phyloP scores from a whole-genome alignment of 305 asterid species.

The Fraxinus baroniana region DNA sequence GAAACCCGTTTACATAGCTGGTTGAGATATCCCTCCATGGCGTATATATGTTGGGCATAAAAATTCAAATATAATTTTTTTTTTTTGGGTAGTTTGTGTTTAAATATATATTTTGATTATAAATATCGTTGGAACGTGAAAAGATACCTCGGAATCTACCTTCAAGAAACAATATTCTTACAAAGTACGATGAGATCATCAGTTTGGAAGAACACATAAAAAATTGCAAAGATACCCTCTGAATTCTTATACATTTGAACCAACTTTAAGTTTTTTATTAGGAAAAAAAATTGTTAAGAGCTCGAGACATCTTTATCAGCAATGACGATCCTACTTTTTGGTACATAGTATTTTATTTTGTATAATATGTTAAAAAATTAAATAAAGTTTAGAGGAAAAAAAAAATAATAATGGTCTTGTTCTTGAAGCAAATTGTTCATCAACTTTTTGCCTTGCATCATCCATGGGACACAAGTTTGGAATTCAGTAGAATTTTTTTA shows the following conservation, averaged over 20 bases:
- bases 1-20: slow-evolving; percentile 3
- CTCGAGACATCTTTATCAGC: not conserved
- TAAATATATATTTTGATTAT: not conserved
- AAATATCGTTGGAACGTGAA: slow-evolving; percentile 21
- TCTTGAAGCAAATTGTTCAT: not conserved
- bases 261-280: slow-evolving; percentile 4
- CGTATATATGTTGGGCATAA: slow-evolving; percentile 2
- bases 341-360: not conserved
- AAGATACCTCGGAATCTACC: slow-evolving; percentile 38
- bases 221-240: slow-evolving; percentile 21
- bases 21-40: slow-evolving; percentile 24
- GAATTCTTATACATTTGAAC: slow-evolving; percentile 14
- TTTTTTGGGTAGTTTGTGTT: not conserved
- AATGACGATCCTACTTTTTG: not conserved
- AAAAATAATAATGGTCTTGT: not conserved
- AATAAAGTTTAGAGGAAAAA: not conserved
- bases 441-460: not conserved
- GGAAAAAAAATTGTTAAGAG: not conserved
- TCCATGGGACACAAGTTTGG: not conserved
- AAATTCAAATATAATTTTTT: not conserved
- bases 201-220: not conserved
- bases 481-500: not conserved
- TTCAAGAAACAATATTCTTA: not conserved
- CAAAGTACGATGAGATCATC: slow-evolving; percentile 29
- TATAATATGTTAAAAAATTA: not conserved